These are phyloP conservation scores for Penicillium pulvis DNA, from an alignment of 495 filamentous ascomycete genomes.

Conservation along the genomic window DNA sequence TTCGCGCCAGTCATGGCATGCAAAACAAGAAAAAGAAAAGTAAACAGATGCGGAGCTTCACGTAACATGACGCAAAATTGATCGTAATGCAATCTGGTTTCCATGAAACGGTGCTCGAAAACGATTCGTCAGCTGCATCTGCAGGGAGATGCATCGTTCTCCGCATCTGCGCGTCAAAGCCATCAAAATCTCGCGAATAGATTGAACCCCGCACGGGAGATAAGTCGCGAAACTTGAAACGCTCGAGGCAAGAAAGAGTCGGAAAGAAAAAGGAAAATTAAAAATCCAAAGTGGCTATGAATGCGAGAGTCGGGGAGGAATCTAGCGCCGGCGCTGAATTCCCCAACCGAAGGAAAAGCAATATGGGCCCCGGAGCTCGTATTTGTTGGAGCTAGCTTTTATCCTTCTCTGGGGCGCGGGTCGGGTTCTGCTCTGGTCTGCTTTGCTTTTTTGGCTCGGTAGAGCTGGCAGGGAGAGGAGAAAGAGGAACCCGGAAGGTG, in stretches of 20 bases:
- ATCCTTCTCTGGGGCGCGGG: not conserved
- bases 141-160: slow-evolving; percentile 12
- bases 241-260: slow-evolving; percentile 1
- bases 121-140: slow-evolving; percentile 1
- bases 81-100: slow-evolving; percentile 14
- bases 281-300: slow-evolving; percentile 2
- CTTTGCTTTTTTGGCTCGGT: not conserved
- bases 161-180: slow-evolving; percentile 26
- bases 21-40: slow-evolving; percentile 14
- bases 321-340: slow-evolving; percentile 13
- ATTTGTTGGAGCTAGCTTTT: not conserved
- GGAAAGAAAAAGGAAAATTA: slow-evolving; percentile 6
- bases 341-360: slow-evolving; percentile 7
- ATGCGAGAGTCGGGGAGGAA: not conserved
- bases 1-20: slow-evolving; percentile 22
- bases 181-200: slow-evolving; percentile 9
- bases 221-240: slow-evolving; percentile 14
- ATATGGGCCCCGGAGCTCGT: slow-evolving; percentile 5
- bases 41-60: slow-evolving; percentile 16
- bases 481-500: not conserved
- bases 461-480: not conserved
- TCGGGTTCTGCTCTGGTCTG: not conserved
- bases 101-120: not conserved
- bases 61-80: slow-evolving; percentile 15
- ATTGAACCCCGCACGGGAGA: slow-evolving; percentile 22